These are phyloP conservation scores for Silybum marianum DNA, from an alignment of 129 eudicot genomes.

Conservation along the genomic window DNA sequence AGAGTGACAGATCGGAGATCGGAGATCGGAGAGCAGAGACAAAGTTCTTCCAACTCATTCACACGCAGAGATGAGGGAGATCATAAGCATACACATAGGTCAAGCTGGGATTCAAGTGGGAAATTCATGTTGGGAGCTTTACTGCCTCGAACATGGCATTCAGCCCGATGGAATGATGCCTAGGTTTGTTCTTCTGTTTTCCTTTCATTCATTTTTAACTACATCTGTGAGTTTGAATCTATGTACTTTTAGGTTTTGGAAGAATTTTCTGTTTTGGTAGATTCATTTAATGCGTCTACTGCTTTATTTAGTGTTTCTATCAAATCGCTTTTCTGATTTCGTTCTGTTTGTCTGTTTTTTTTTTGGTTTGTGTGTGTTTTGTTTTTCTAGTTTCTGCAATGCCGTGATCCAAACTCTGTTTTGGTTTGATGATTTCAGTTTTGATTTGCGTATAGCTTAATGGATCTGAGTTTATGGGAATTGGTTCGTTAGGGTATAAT, in stretches of 20 bases:
- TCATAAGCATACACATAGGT: slow-evolving; percentile 95
- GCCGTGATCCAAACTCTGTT: not conserved
- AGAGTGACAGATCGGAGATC: not conserved
- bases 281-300: not conserved
- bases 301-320: not conserved
- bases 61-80: slow-evolving; percentile 71
- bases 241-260: not conserved
- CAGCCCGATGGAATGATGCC: slow-evolving; percentile 99
- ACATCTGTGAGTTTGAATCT: not conserved
- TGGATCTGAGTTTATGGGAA: slow-evolving; percentile 11
- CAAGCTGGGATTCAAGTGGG: slow-evolving; percentile 99
- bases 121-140: slow-evolving; percentile 94
- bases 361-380: not conserved
- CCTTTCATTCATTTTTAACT: not conserved
- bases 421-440: slow-evolving; percentile 8
- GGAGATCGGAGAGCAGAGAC: not conserved
- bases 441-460: not conserved
- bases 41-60: not conserved
- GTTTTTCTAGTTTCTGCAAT: not conserved
- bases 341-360: not conserved
- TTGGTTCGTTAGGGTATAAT: not conserved
- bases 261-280: slow-evolving; percentile 4
- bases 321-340: not conserved
- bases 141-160: slow-evolving; percentile 92
- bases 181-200: slow-evolving; percentile 39